Evolutionary conservation across 2,329 filamentous ascomycete genomes (phyloP).

Genomic region (Diaporthe citriasiana): DNA sequence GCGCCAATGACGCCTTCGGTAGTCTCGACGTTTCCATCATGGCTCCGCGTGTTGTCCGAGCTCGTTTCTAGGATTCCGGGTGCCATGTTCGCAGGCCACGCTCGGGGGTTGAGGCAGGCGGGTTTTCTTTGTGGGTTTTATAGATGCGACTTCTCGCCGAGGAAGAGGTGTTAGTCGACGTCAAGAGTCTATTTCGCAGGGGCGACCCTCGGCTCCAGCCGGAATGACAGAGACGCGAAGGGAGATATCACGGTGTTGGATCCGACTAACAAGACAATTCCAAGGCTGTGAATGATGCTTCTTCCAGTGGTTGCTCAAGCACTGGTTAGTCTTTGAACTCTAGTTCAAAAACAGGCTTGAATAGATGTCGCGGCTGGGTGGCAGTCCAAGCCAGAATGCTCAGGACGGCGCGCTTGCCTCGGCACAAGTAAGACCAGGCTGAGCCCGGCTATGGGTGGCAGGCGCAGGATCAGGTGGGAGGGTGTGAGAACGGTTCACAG

Average conservation of each 20-base stretch:
- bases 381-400: constrained; percentile 17
- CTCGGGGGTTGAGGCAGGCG: background rate
- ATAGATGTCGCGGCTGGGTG: background rate
- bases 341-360: background rate
- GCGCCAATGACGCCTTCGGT: constrained; percentile 44
- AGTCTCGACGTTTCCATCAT: constrained; percentile 41
- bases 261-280: background rate
- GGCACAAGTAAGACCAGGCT: constrained; percentile 14
- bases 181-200: background rate
- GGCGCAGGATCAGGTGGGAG: constrained; percentile 13
- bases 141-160: constrained; percentile 11
- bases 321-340: background rate
- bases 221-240: background rate
- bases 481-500: constrained; percentile 20
- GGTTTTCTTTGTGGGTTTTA: background rate
- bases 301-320: background rate
- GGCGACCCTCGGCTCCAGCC: background rate
- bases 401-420: background rate
- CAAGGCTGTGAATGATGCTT: background rate
- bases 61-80: constrained; percentile 39
- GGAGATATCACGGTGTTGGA: background rate
- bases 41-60: constrained; percentile 40
- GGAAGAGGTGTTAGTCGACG: background rate
- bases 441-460: constrained; percentile 11
- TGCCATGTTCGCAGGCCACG: constrained; percentile 36